Evolutionary conservation across 768 basidiomycete species (phyloP), one percentile per base, ranked within the genome.

Genomic region (Rhizopogon salebrosus): DNA sequence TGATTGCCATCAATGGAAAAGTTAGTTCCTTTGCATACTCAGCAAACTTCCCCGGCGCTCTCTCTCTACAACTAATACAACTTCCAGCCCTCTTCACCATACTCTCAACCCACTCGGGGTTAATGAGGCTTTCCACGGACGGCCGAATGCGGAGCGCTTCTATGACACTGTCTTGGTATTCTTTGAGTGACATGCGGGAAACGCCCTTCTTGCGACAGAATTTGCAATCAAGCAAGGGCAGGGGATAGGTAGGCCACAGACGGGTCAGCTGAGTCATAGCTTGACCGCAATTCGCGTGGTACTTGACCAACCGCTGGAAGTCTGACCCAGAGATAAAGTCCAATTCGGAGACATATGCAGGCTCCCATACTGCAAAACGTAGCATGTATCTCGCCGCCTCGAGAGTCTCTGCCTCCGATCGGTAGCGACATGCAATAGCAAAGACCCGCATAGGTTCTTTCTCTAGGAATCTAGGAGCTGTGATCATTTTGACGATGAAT

Each of bases 331-430:
- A 65, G 27, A 76, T 70, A 45, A 66, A 62, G 45, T 64, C 67
- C 20, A 76, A 62, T 53, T 74, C 74, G 35, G 64, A 49, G 6
- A 67, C 65, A 29, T 69, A 65, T 2, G 57, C 59, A 23, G 66
- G 62, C 45, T 70, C 66, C 57, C 62, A 66, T 14, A 72, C 50
- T 14, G 74, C 68, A 37, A 65, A 62, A 51, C 66, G 62, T 39
- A 75, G 59, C 57, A 75, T 72, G 46, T 62, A 64, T 27, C 58
- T 64, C 18, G 73, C 70, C 13, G 75, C 75, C n/a, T 65, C 29
- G 36, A 63, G 63, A 7, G 70, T 70, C 58, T 73, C 68, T 29
- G 29, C 43, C 48, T 67, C 63, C 23, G 72, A 63, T 22, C 67
- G 58, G 53, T 73, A 74, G 2, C 64, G 67, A 54, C 70, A 69